Evolutionary conservation across 1,139 yeast species (phyloP).

Genomic region (Saccharomycopsis hybrid): DNA sequence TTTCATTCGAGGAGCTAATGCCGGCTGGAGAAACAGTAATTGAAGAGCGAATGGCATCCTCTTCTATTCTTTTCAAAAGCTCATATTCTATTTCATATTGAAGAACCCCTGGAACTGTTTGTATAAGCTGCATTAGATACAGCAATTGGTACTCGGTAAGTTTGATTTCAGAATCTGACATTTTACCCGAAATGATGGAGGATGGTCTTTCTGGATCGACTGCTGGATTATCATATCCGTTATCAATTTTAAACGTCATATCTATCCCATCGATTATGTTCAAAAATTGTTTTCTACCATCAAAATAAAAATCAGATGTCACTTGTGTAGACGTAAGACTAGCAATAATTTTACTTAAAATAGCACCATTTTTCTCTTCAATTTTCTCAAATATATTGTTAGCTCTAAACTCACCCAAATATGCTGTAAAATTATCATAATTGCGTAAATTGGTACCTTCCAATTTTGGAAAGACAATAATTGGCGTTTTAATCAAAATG

Average conservation of each 20-base stretch:
- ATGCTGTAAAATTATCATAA: constrained; percentile 61
- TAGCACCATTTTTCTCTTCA: constrained; percentile 23
- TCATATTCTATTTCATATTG: constrained; percentile 33
- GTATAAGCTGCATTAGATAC: constrained; percentile 49
- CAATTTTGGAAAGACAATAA: constrained; percentile 66
- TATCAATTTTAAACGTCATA: constrained; percentile 42
- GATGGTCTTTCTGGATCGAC: constrained; percentile 49
- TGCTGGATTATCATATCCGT: constrained; percentile 22
- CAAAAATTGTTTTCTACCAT: constrained; percentile 43
- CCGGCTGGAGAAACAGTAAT: constrained; percentile 30
- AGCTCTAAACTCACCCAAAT: constrained; percentile 79
- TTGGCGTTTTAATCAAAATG: constrained; percentile 72
- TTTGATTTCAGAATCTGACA: constrained; percentile 60
- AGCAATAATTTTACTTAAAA: constrained; percentile 48
- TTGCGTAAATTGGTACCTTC: constrained; percentile 30
- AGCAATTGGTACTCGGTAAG: constrained; percentile 75
- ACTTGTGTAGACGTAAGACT: constrained; percentile 71
- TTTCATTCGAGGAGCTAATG: background rate
- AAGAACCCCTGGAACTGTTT: constrained; percentile 54
- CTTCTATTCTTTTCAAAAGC: constrained; percentile 47
- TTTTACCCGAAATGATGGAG: constrained; percentile 48
- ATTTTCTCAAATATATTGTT: constrained; percentile 45
- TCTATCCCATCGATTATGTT: constrained; percentile 70
- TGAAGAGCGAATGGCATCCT: constrained; percentile 48
- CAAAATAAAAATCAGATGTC: constrained; percentile 52